Percentiles rank a stretch among this genome's conserved stretches.
Evolutionary conservation across 1,139 yeast species (phyloP).

Genomic region (Protomyces macrosporus): DNA sequence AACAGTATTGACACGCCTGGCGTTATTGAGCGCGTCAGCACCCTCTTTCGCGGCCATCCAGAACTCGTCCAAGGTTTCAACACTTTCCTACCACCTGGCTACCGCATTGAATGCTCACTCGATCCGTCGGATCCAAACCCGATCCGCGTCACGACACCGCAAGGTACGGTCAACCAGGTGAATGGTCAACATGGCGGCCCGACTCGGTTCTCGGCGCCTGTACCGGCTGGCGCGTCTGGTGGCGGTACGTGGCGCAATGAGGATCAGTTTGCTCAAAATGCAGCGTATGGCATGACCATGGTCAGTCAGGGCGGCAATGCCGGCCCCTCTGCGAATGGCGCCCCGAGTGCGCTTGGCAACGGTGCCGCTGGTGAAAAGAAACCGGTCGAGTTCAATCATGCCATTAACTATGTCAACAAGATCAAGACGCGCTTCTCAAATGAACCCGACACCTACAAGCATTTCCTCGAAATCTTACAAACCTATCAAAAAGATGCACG

Average conservation of each 20-base stretch:
- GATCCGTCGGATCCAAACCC: conserved; percentile 91
- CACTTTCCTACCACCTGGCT: conserved; percentile 95
- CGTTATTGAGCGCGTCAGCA: conserved; percentile 89
- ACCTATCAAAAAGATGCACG: conserved; percentile 94
- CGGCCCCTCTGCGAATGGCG: conserved; percentile 8
- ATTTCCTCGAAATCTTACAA: conserved; percentile 86
- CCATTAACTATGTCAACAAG: conserved; percentile 90
- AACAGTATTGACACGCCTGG: conserved; percentile 91
- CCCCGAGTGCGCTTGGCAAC: background rate
- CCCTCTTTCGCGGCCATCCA: conserved; percentile 87
- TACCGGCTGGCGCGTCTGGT: conserved; percentile 30
- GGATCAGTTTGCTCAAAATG: conserved; percentile 5
- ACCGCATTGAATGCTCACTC: conserved; percentile 82
- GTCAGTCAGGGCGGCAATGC: conserved; percentile 15
- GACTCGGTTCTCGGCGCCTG: conserved; percentile 19
- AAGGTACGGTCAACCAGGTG: conserved; percentile 63
- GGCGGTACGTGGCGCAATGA: conserved; percentile 42
- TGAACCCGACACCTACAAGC: conserved; percentile 94
- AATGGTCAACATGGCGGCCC: conserved; percentile 22
- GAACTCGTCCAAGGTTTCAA: conserved; percentile 91
- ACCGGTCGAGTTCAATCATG: conserved; percentile 94
- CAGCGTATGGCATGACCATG: conserved; percentile 25
- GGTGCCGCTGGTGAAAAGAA: conserved; percentile 36
- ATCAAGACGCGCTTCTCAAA: conserved; percentile 88
- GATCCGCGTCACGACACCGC: conserved; percentile 89